These are phyloP conservation scores for Tetrapisispora taiwanensis DNA, from an alignment of 805 yeast species.

Conservation along the genomic window DNA sequence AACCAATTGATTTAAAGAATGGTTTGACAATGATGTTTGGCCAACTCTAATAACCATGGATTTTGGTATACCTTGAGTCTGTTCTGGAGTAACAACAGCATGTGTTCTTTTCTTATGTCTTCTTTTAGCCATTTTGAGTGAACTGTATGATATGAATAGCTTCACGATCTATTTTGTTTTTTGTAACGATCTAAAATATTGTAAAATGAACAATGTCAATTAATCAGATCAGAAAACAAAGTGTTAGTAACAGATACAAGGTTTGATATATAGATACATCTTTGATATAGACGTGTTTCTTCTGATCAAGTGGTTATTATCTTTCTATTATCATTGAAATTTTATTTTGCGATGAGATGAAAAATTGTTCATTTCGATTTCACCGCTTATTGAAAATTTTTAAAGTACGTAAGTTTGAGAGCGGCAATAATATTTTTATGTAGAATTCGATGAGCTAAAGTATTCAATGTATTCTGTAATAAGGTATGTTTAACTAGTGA, in stretches of 20 bases:
- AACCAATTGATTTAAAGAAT: slow-evolving; percentile 74
- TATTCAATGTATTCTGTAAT: too few species aligned
- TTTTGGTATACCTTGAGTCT: slow-evolving; percentile 64
- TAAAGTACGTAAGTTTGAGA: background rate
- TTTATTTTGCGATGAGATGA: slow-evolving; percentile 6
- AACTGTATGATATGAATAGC: too few species aligned
- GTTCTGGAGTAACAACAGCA: slow-evolving; percentile 52
- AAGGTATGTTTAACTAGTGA: too few species aligned
- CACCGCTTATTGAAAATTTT: background rate
- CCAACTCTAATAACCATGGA: slow-evolving; percentile 94
- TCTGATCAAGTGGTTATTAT: too few species aligned
- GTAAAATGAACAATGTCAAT: too few species aligned
- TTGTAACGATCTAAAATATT: too few species aligned
- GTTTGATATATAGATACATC: too few species aligned
- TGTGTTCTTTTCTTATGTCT: slow-evolving; percentile 83
- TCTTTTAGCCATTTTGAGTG: slow-evolving; percentile 39
- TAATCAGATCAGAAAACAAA: too few species aligned
- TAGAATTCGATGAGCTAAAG: too few species aligned
- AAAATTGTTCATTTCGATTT: background rate
- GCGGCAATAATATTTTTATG: background rate
- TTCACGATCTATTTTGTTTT: too few species aligned
- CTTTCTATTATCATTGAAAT: too few species aligned
- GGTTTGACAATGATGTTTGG: slow-evolving; percentile 41
- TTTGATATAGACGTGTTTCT: background rate
- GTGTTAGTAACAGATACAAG: too few species aligned